Evolutionary conservation across 139 green algal genomes (phyloP), one percentile per base, ranked within the genome.

Genomic region (Chlamydomonas schloesseri): DNA sequence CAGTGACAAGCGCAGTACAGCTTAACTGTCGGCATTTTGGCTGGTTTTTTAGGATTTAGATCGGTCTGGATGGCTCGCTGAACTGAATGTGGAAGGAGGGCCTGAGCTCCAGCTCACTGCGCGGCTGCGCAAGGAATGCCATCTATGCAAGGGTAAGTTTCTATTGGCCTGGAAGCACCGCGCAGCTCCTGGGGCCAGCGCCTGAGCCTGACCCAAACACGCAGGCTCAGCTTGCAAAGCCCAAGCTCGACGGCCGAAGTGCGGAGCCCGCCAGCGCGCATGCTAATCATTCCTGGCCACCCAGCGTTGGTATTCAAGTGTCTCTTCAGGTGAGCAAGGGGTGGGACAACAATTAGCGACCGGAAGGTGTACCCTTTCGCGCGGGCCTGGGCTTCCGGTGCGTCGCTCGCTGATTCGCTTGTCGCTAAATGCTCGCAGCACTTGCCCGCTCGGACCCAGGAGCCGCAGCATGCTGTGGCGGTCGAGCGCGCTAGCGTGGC

Each of bases 311-410:
- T 0, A 28, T 84, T 23, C 78, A 76, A 46, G 77, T 84, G 1
- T 85, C 79, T 24, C 21, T 85, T 2, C 79, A 85, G 79, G 79
- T 85, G 67, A 21, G 79, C 31, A 46, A 15, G 2, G 15, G 24
- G 28, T 4, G 2, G 33, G 3, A 23, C 17, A 13, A 15, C 34
- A 23, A 0, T 24, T 24, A 6, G 24, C 23, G 15, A 24, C 58
- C 47, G 29, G 47, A 28, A 26, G 11, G 20, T 3, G 3, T 73
- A 15, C 69, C 69, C 14, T 34, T n/a, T 31, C 34, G 13, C 33
- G 1, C 34, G 10, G 1, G 34, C 46, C 20, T 21, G 29, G 14
- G 20, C 15, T 36, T 11, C 29, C 64, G 36, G 5, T 28, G 4
- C 28, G 5, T 24, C 14, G 8, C 13, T 37, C 37, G 31, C n/a